Conservation (phyloP, 257 asterid species). For the Buddleja alternifolia region DNA sequence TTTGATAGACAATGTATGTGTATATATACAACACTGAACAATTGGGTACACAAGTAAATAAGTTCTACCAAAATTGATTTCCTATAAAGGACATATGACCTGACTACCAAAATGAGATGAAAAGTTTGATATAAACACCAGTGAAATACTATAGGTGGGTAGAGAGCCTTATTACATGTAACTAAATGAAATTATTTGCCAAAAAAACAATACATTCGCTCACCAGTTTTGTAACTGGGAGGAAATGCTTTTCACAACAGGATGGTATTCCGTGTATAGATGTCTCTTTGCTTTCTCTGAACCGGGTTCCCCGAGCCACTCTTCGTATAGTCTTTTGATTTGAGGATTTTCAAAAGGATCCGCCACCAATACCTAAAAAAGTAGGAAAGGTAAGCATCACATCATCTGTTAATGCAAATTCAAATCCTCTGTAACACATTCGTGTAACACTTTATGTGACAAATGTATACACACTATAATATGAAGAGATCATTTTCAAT, state of each 20-base stretch:
- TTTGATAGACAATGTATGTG: neutral
- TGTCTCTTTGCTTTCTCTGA: slow-evolving; percentile 79
- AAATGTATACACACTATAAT: too few relatives aligned
- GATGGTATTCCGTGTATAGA: slow-evolving; percentile 84
- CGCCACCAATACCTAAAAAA: slow-evolving; percentile 53
- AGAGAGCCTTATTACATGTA: slow-evolving; percentile 16
- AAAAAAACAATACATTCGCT: slow-evolving; percentile 28
- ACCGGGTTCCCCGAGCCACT: slow-evolving; percentile 91
- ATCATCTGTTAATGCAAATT: too few relatives aligned
- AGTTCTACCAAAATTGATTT: slow-evolving; percentile 51
- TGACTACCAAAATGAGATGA: slow-evolving; percentile 22
- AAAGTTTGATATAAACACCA: slow-evolving; percentile 10
- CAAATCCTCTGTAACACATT: too few relatives aligned
- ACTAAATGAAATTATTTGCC: neutral
- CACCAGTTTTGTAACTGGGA: slow-evolving; percentile 94
- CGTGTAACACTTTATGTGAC: too few relatives aligned
- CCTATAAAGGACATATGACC: slow-evolving; percentile 31
- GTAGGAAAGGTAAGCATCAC: neutral
- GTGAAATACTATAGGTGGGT: neutral
- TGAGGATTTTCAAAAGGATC: slow-evolving; percentile 73
- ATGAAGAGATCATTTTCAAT: too few relatives aligned
- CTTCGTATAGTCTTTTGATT: slow-evolving; percentile 54
- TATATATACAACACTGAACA: slow-evolving; percentile 14
- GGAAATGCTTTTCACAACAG: slow-evolving; percentile 73
- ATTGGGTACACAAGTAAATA: slow-evolving; percentile 16